Conservation (phyloP, 2,329 filamentous ascomycete species). For the Ambrosiella beaveri region DNA sequence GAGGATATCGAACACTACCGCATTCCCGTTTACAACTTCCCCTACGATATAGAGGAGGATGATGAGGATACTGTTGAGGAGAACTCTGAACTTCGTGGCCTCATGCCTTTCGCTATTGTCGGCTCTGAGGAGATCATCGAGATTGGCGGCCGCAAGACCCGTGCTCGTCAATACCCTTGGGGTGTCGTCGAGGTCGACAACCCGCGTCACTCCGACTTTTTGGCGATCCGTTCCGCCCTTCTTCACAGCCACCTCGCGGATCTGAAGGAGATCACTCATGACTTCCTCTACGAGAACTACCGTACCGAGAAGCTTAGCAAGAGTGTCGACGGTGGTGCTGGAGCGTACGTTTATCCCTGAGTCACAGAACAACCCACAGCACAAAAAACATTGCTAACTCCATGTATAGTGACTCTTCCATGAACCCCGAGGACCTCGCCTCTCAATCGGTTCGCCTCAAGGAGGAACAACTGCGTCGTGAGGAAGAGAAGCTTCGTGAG, state of each 20-base stretch:
- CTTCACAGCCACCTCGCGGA: conserved; percentile 96
- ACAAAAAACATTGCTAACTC: conserved; percentile 1
- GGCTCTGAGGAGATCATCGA: conserved; percentile 92
- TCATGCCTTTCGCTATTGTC: conserved; percentile 99
- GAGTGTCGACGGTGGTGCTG: conserved; percentile 83
- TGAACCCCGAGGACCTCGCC: conserved; percentile 95
- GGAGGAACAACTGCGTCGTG: conserved; percentile 96
- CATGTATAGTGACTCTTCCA: conserved; percentile 53
- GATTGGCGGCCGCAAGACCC: conserved; percentile 79
- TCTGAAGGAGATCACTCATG: conserved; percentile 98
- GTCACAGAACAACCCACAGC: too few species aligned
- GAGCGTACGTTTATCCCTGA: conserved; percentile 49
- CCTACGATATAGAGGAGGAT: conserved; percentile 98
- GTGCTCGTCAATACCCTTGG: conserved; percentile 96
- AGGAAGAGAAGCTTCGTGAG: conserved; percentile 99
- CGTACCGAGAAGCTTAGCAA: conserved; percentile 99
- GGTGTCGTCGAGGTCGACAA: conserved; percentile 98
- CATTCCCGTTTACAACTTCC: conserved; percentile 99
- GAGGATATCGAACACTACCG: conserved; percentile 99
- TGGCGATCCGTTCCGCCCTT: conserved; percentile 89
- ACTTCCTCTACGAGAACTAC: conserved; percentile 99
- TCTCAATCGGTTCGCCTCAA: conserved; percentile 96
- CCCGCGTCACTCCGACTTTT: conserved; percentile 94
- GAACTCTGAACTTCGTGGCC: conserved; percentile 87
- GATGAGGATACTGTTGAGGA: conserved; percentile 99